These are phyloP conservation scores for Diutina pseudorugosa DNA, from an alignment of 1,139 yeast genomes.

Conservation along the genomic window DNA sequence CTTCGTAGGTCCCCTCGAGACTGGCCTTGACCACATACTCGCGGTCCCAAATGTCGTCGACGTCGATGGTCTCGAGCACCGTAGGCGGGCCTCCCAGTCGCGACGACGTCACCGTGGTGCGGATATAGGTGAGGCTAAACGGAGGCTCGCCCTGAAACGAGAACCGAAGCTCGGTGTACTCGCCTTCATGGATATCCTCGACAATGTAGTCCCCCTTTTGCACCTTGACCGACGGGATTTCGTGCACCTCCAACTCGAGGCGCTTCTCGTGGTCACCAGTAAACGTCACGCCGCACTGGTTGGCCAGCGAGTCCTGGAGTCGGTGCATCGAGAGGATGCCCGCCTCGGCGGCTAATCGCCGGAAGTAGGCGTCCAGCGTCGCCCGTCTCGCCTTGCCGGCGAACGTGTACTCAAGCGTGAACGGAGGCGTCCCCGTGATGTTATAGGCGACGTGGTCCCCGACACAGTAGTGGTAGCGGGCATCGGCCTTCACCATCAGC, in stretches of 20 bases:
- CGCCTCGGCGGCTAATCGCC: slow-evolving; percentile 69
- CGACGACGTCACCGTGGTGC: slow-evolving; percentile 28
- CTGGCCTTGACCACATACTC: slow-evolving; percentile 67
- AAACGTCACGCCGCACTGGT: slow-evolving; percentile 55
- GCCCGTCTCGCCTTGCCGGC: slow-evolving; percentile 52
- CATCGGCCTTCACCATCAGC: slow-evolving; percentile 32
- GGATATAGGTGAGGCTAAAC: slow-evolving; percentile 44
- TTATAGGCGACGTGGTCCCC: slow-evolving; percentile 81
- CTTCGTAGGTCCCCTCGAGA: slow-evolving; percentile 89
- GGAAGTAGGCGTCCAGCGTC: slow-evolving; percentile 37
- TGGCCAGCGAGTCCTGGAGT: slow-evolving; percentile 62
- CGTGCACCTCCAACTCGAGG: slow-evolving; percentile 49
- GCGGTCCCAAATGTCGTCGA: slow-evolving; percentile 54
- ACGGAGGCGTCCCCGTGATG: slow-evolving; percentile 72
- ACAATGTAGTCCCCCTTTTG: slow-evolving; percentile 66
- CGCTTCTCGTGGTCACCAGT: slow-evolving; percentile 28
- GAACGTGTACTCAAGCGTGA: slow-evolving; percentile 61
- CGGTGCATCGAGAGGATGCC: slow-evolving; percentile 64
- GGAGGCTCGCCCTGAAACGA: slow-evolving; percentile 66
- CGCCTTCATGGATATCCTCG: slow-evolving; percentile 86
- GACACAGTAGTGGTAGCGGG: slow-evolving; percentile 56
- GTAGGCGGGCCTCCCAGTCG: slow-evolving; percentile 20
- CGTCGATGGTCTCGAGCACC: slow-evolving; percentile 67
- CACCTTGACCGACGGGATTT: slow-evolving; percentile 84
- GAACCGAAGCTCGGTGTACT: slow-evolving; percentile 60